Conservation (phyloP, 2,329 filamentous ascomycete genomes). For the Cadophora malorum region DNA sequence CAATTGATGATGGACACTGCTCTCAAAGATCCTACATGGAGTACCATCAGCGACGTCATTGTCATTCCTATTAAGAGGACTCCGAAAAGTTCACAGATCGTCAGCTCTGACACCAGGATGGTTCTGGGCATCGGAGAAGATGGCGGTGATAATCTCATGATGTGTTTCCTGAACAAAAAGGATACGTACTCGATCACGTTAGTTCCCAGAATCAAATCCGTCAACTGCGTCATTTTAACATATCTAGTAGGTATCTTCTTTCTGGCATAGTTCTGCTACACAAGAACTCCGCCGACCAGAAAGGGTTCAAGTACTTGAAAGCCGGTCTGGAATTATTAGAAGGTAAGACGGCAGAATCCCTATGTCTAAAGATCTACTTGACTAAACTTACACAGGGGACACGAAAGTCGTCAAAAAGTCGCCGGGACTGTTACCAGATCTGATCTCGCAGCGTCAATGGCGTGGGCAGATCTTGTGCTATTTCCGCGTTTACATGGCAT, state of each 20-base stretch:
- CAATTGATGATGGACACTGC: constrained; percentile 67
- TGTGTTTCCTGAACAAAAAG: constrained; percentile 66
- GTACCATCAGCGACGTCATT: constrained; percentile 52
- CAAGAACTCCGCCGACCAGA: constrained; percentile 64
- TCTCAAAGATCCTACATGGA: constrained; percentile 45
- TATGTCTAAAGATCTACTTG: constrained; percentile 14
- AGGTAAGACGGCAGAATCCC: constrained; percentile 31
- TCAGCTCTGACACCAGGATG: constrained; percentile 63
- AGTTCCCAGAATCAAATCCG: constrained; percentile 22
- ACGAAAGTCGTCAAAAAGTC: constrained; percentile 33
- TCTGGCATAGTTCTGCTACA: constrained; percentile 44
- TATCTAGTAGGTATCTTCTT: constrained; percentile 39
- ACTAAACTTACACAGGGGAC: constrained; percentile 21
- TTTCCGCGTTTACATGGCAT: constrained; percentile 43
- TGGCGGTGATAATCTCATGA: constrained; percentile 60
- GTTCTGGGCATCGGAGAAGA: constrained; percentile 58
- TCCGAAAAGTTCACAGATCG: constrained; percentile 53
- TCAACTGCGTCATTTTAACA: constrained; percentile 10
- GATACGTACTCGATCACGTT: constrained; percentile 53
- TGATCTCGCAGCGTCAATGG: constrained; percentile 41
- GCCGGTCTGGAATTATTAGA: constrained; percentile 59
- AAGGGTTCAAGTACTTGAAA: constrained; percentile 61
- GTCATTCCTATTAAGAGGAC: constrained; percentile 62
- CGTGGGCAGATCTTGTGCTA: constrained; percentile 44
- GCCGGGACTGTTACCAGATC: constrained; percentile 40